Conservation (phyloP, 2,329 filamentous ascomycete species). For the Keithomyces neogunnii region DNA sequence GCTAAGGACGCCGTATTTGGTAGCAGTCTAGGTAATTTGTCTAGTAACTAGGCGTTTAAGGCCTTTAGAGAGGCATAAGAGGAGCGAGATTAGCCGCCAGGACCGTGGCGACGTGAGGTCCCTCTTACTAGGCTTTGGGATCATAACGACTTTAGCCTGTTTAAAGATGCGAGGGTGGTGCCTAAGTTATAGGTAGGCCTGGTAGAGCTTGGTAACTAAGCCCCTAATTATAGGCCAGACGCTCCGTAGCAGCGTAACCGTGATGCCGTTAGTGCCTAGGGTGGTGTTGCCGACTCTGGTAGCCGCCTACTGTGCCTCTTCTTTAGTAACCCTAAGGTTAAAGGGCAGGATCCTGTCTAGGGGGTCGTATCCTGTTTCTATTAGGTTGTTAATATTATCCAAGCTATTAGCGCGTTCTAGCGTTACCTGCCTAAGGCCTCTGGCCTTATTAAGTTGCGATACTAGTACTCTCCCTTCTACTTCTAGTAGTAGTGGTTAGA, state of each 20-base stretch:
- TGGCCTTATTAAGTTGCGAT: not conserved
- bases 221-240: constrained; percentile 5
- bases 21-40: constrained; percentile 11
- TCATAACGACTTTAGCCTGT: constrained; percentile 15
- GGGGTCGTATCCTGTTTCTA: not conserved
- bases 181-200: not conserved
- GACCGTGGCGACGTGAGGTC: constrained; percentile 11
- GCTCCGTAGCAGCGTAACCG: not conserved
- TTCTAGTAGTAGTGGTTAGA: not conserved
- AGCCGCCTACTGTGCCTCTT: not conserved
- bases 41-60: constrained; percentile 16
- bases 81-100: constrained; percentile 17
- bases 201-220: constrained; percentile 3
- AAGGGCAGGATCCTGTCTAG: not conserved
- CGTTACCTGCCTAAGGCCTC: not conserved
- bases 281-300: not conserved
- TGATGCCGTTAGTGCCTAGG: not conserved
- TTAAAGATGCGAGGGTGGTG: constrained; percentile 1
- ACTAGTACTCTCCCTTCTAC: not conserved
- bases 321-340: not conserved
- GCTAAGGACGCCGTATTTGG: constrained; percentile 13
- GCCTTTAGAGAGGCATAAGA: constrained; percentile 17
- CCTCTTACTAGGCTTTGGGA: constrained; percentile 14
- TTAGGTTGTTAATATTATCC: not conserved
- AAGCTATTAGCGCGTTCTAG: not conserved